Base-by-base conservation (phyloP, 805 yeast species). In the Pichia paraexigua region DNA sequence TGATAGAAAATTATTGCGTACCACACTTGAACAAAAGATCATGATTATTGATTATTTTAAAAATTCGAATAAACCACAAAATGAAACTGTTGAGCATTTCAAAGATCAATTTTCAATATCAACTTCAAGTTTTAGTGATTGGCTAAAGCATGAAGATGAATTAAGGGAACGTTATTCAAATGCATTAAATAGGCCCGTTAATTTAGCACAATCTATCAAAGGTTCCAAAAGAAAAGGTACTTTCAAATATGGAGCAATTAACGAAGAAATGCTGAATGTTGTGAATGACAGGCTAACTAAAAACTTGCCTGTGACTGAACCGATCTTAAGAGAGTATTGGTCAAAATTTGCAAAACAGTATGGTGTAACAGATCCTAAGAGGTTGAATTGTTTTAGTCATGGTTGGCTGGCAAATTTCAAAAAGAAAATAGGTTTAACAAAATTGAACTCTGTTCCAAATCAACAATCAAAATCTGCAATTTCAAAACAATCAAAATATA, bases 351-450 rank as follows among this genome's bases (percentile, higher is more conserved):
- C 83, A 2, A 75, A 75, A 51, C 70, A 73, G 58, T 77, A 63
- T 59, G 85, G 84, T 11, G 83, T 80, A 2, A 77, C 74, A 9
- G 82, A 80, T 57, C 83, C 85, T 3, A 80, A 80, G 60, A 65
- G 86, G 50, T 62, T 76, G 50, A 72, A 71, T 27, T 71, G 74
- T 17, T 80, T 79, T 55, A 75, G 81, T 56, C 84, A 80, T 61
- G 86, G 86, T 10, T 80, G 85, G 85, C 63, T 80, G 43, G 69
- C 78, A 13, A 82, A 77, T 58, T 80, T 80, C 63, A 80, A 80
- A 62, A 79, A 77, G 56, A 65, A 84, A 47, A 83, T 80, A 58
- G 82, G 68, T 2, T 47, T 56, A 20, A 43, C 28, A 21, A 42
- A 37, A 20, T 35, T 24, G 17, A 44, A 35, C 12, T 35, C 39